Evolutionary conservation across 805 yeast species (phyloP), one percentile per base, ranked within the genome.

Genomic region (Lipomyces anomalus): DNA sequence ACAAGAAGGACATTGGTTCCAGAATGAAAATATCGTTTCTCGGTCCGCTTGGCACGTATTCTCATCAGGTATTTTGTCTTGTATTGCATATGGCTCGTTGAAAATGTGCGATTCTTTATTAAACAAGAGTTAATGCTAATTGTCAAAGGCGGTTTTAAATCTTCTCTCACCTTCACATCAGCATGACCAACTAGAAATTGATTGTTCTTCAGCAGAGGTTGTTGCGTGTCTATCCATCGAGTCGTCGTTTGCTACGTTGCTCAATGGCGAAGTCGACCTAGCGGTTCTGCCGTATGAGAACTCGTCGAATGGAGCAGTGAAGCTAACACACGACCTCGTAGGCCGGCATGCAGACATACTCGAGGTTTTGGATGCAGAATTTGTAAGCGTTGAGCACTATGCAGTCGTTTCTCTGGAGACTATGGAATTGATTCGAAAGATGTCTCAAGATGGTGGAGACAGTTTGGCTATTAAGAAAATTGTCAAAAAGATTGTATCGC

Each of bases 221-320:
- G 56, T 41, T 45, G 74, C 75, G 1, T 78, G 76, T 44, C 48
- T 62, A 3, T 65, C 72, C 5, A 77, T 77, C 22, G 67, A 66
- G 13, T 78, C 76, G 21, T 90, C 97, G 60, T 84, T 90, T 61
- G 68, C 71, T 39, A 62, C 68, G 1, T 65, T 82, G 6, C 63
- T 72, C 28, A 55, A 63, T 2, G 66, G 69, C 7, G 66, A 66
- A 17, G 79, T 79, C n/a, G 80, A 79, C 43, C 80, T 69, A 59
- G 80, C 90, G 0, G 82, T 88, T 7, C 83, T 92, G 2, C 98
- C 98, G 1, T 76, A 86, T 56, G 97, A 90, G 58, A 90, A 90
- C 67, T 88, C 97, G 2, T 83, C 97, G 1, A 92, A 90, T 63
- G 98, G 98, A 0, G 89, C 83, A 55, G 98, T 92, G 4, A 84